phyloP scores from a whole-genome alignment of 768 basidiomycete species.

The Suillus discolor region DNA sequence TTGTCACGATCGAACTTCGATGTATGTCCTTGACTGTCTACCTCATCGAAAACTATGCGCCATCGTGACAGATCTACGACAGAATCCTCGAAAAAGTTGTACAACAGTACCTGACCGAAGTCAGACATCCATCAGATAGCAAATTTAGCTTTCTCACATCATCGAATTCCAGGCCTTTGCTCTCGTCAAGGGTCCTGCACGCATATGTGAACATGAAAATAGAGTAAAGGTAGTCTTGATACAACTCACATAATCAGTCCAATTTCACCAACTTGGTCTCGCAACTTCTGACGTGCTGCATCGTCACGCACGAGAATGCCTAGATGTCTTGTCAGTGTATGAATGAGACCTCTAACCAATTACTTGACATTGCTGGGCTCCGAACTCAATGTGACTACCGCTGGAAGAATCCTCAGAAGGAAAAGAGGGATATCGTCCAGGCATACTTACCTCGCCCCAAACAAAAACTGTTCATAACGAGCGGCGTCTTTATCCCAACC shows the following conservation, averaged over 20 bases:
- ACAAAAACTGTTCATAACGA: constrained; percentile 59
- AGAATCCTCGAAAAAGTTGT: constrained; percentile 76
- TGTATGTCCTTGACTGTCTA: constrained; percentile 32
- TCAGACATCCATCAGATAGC: background rate
- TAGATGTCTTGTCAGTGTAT: constrained; percentile 23
- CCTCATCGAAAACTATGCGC: constrained; percentile 54
- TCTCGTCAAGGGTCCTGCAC: constrained; percentile 34
- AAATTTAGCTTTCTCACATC: constrained; percentile 12
- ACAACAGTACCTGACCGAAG: constrained; percentile 59
- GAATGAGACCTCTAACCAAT: background rate
- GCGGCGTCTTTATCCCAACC: constrained; percentile 46
- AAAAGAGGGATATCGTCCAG: background rate
- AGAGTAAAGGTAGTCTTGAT: background rate
- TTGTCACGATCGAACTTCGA: constrained; percentile 49
- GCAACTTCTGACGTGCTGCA: constrained; percentile 47
- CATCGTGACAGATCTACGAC: constrained; percentile 51
- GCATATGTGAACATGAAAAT: background rate
- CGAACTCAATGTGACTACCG: constrained; percentile 55
- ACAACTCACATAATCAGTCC: constrained; percentile 57
- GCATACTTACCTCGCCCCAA: constrained; percentile 44
- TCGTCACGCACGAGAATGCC: constrained; percentile 74
- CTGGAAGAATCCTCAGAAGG: constrained; percentile 31
- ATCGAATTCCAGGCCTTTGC: constrained; percentile 32
- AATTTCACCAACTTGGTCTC: constrained; percentile 56
- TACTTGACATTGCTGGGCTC: constrained; percentile 60